Conservation (phyloP, 2,329 filamentous ascomycete species). For the Fusarium albosuccineum region DNA sequence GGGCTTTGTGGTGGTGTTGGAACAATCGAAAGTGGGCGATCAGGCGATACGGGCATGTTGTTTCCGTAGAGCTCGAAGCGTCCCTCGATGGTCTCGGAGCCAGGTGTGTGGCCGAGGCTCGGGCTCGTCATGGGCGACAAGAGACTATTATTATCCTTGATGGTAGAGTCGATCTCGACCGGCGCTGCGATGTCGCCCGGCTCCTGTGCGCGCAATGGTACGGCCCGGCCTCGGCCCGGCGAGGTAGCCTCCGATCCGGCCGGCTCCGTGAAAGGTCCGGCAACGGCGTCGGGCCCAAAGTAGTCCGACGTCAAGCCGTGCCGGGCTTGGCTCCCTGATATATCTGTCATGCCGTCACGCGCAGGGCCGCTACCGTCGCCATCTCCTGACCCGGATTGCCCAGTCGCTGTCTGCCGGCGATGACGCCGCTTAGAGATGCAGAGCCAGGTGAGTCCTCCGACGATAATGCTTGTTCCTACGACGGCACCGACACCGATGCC, state of each 20-base stretch:
- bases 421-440: slow-evolving; percentile 58
- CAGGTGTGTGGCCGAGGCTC: slow-evolving; percentile 38
- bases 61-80: slow-evolving; percentile 62
- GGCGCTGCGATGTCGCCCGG: slow-evolving; percentile 64
- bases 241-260: slow-evolving; percentile 47
- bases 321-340: slow-evolving; percentile 46
- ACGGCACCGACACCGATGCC: slow-evolving; percentile 69
- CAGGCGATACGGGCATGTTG: slow-evolving; percentile 34
- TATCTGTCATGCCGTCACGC: slow-evolving; percentile 52
- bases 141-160: slow-evolving; percentile 26
- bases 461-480: slow-evolving; percentile 56
- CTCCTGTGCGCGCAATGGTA: slow-evolving; percentile 59
- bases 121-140: slow-evolving; percentile 39
- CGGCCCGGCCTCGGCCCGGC: slow-evolving; percentile 53
- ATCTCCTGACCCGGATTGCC: slow-evolving; percentile 26
- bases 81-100: slow-evolving; percentile 48
- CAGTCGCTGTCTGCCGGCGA: slow-evolving; percentile 37
- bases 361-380: slow-evolving; percentile 30
- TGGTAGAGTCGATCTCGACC: slow-evolving; percentile 66
- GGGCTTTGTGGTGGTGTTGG: slow-evolving; percentile 44
- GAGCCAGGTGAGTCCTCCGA: slow-evolving; percentile 62
- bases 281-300: slow-evolving; percentile 58
- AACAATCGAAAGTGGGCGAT: slow-evolving; percentile 40
- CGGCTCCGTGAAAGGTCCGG: slow-evolving; percentile 62
- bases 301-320: slow-evolving; percentile 57